Evolutionary conservation across 805 yeast species (phyloP).

Genomic region (Metschnikowia anglica): DNA sequence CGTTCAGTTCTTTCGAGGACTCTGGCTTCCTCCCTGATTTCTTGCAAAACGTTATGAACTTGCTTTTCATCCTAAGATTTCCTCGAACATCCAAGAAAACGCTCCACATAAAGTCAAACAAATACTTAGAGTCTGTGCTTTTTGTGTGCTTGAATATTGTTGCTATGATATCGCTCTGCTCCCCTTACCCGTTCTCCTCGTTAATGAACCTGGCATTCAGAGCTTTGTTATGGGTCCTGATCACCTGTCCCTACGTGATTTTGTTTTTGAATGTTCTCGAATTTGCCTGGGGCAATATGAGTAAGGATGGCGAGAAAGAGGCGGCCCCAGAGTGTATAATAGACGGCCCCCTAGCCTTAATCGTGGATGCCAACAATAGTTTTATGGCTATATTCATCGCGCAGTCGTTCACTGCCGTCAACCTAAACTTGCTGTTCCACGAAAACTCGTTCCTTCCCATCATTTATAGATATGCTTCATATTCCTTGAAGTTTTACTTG

Average conservation of each 20-base stretch:
- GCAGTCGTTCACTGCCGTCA: slow-evolving; percentile 33
- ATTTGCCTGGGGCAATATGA: not conserved
- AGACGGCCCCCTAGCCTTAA: slow-evolving; percentile 12
- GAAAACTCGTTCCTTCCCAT: slow-evolving; percentile 7
- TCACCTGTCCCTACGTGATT: slow-evolving; percentile 24
- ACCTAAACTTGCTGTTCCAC: slow-evolving; percentile 22
- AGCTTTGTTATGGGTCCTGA: slow-evolving; percentile 20
- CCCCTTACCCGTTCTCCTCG: slow-evolving; percentile 11
- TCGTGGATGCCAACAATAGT: slow-evolving; percentile 33
- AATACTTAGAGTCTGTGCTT: slow-evolving; percentile 20
- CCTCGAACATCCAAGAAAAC: slow-evolving; percentile 14
- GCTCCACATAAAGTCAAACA: slow-evolving; percentile 7
- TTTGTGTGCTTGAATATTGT: slow-evolving; percentile 24
- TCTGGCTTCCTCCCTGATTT: slow-evolving; percentile 21
- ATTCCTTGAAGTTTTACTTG: slow-evolving; percentile 34
- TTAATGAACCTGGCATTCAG: slow-evolving; percentile 15
- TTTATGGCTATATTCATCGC: slow-evolving; percentile 36
- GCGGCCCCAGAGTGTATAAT: not conserved
- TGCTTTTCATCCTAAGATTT: slow-evolving; percentile 32
- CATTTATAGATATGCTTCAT: slow-evolving; percentile 24
- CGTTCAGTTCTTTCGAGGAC: slow-evolving; percentile 9
- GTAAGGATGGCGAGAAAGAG: slow-evolving; percentile 4
- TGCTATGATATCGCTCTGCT: slow-evolving; percentile 16
- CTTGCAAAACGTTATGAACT: slow-evolving; percentile 27
- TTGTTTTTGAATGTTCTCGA: slow-evolving; percentile 17